Base-by-base conservation (phyloP, 2,329 filamentous ascomycete species). In the Cordyceps pruinosa region DNA sequence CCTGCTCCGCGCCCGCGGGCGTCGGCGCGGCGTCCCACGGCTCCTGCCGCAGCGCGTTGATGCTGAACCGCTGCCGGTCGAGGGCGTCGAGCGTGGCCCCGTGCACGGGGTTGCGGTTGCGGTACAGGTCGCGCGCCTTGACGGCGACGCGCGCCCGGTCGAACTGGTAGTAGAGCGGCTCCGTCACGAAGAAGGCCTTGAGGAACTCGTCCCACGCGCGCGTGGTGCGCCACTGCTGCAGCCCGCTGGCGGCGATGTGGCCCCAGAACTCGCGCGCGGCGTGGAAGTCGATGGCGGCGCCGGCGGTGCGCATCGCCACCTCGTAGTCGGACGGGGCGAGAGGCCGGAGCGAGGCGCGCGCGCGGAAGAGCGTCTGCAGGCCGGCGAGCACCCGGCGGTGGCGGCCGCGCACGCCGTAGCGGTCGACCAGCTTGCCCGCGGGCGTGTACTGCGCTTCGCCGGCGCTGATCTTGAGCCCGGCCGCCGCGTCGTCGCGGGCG, bases 401-500 rank as follows among this genome's bases (percentile, higher is more conserved):
- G 6, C 76, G 63, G 4, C 60, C 64, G n/a, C 78, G 74, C 6
- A 78, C 66, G 15, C 79, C 80, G 57, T 70, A 77, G 5, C 66
- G 58, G 61, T 82, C 73, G 3, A 79, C 61, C 12, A 70, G 61
- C 3, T 65, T 61, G 5, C 67, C 64, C 39, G 75, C 61, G 28
- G 73, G 67, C 1, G 74, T 73, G 54, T 70, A 68, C 30, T 73
- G 66, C 7, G 68, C 71, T 65, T 73, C 78, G 62, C 68, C 77
- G 15, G 63, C 57, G 4, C 69, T 62, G 52, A 81, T 68, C 17
- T 65, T 61, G 19, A 77, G 59, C 17, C 74, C 72, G 35, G 76
- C 66, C 12, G 72, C 70, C 4, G 75, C 66, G 65, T 86, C 84
- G 21, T 82, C 66, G 13, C 77, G 69, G 21, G 70, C 66, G 19